Evolutionary conservation across 768 basidiomycete species (phyloP).

Genomic region (Chlorophyllum brunneum): DNA sequence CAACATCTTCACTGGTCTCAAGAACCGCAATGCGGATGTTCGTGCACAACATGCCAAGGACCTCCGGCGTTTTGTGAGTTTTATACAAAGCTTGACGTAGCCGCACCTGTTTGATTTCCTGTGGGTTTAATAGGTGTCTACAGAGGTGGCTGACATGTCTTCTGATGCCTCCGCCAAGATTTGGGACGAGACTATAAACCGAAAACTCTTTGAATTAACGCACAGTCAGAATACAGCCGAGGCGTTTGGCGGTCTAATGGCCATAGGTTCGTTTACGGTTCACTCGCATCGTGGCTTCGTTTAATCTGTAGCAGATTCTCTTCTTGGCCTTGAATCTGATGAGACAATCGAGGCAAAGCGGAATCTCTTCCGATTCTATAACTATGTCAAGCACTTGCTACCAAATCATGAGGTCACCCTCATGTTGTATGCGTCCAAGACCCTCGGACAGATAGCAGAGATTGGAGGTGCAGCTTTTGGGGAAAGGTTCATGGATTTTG

Average conservation of each 20-base stretch:
- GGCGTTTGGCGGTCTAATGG: conserved; percentile 81
- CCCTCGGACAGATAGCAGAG: conserved; percentile 80
- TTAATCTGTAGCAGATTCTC: conserved; percentile 45
- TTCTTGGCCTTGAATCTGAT: conserved; percentile 74
- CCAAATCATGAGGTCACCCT: conserved; percentile 89
- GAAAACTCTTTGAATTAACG: conserved; percentile 74
- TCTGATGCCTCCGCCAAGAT: conserved; percentile 77
- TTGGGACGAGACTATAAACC: conserved; percentile 84
- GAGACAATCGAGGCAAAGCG: conserved; percentile 79
- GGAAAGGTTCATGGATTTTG: conserved; percentile 85
- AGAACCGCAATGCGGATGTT: conserved; percentile 58
- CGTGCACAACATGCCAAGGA: conserved; percentile 69
- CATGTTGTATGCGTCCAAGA: conserved; percentile 94
- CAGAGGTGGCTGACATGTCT: conserved; percentile 74
- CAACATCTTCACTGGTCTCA: conserved; percentile 64
- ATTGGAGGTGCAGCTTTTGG: conserved; percentile 82
- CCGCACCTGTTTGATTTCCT: conserved; percentile 13
- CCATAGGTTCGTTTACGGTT: conserved; percentile 62
- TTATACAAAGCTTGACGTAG: conserved; percentile 7
- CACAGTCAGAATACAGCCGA: conserved; percentile 77
- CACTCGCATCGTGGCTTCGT: neutral
- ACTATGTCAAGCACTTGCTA: conserved; percentile 90
- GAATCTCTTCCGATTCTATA: conserved; percentile 83
- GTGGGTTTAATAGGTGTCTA: conserved; percentile 51
- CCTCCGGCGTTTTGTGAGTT: conserved; percentile 68